A percentile compares a stretch with the other conserved stretches of the same genome.
Evolutionary conservation across 2,329 filamentous ascomycete species (phyloP).

Genomic region (Ceratocystis diversiconidia): DNA sequence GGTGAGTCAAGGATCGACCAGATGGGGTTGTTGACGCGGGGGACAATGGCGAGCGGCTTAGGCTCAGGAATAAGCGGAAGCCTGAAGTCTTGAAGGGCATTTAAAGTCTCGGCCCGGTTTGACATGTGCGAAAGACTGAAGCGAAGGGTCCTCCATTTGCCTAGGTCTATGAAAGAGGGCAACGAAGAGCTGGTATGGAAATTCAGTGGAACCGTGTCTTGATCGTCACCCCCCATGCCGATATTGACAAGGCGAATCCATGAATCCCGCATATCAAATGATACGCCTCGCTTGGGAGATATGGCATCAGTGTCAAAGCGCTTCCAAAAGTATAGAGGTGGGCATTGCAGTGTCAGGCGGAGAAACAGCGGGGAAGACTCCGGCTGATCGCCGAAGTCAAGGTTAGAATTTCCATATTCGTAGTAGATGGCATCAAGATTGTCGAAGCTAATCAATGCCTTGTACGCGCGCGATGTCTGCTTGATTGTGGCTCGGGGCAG

Average conservation of each 20-base stretch:
- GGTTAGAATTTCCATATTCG: not conserved
- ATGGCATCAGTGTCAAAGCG: conserved; percentile 19
- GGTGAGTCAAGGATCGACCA: conserved; percentile 9
- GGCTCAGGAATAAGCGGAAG: conserved; percentile 11
- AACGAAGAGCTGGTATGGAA: conserved; percentile 27
- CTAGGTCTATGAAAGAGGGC: conserved; percentile 34
- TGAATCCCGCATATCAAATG: conserved; percentile 28
- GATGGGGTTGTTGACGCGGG: not conserved
- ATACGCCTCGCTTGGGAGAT: conserved; percentile 20
- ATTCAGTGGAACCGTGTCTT: conserved; percentile 25
- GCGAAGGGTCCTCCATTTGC: conserved; percentile 43
- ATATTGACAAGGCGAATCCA: conserved; percentile 40
- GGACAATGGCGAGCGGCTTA: not conserved
- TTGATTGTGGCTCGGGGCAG: not conserved
- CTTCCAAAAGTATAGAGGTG: conserved; percentile 36
- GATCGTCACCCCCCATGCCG: not conserved
- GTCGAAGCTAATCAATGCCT: conserved; percentile 32
- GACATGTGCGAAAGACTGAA: conserved; percentile 28
- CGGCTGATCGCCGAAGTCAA: not conserved
- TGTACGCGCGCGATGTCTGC: conserved; percentile 24
- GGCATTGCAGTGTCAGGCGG: conserved; percentile 29
- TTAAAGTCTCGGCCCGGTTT: conserved; percentile 28
- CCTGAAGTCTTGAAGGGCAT: conserved; percentile 58
- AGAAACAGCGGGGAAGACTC: conserved; percentile 26
- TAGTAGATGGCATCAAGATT: conserved; percentile 33